Evolutionary conservation across 2,329 filamentous ascomycete species (phyloP).

Genomic region (Malbranchea cinnamomea): DNA sequence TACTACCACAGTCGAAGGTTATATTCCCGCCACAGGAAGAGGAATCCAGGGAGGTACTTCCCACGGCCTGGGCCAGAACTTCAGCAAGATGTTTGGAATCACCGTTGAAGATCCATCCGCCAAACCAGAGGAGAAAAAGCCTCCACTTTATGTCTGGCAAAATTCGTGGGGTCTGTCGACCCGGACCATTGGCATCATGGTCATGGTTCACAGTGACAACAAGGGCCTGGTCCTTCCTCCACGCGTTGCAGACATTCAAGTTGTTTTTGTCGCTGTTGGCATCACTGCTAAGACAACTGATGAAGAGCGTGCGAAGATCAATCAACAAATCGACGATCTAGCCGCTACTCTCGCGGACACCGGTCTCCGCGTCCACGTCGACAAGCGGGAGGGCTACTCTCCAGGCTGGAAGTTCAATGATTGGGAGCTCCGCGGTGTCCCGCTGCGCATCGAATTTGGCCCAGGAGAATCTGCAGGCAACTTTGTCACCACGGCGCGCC

Average conservation of each 20-base stretch:
- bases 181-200: conserved; percentile 95
- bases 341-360: conserved; percentile 53
- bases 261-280: conserved; percentile 79
- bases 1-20: conserved; percentile 92
- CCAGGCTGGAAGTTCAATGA: conserved; percentile 98
- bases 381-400: conserved; percentile 77
- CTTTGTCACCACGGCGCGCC: conserved; percentile 70
- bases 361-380: conserved; percentile 63
- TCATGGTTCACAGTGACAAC: conserved; percentile 94
- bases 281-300: conserved; percentile 75
- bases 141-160: conserved; percentile 83
- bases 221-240: conserved; percentile 90
- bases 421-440: conserved; percentile 93
- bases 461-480: conserved; percentile 82
- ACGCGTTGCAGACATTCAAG: conserved; percentile 72
- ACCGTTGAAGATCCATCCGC: conserved; percentile 79
- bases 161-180: conserved; percentile 99
- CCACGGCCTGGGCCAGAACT: conserved; percentile 92
- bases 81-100: conserved; percentile 98
- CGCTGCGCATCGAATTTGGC: conserved; percentile 86
- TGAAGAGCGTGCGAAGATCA: conserved; percentile 63
- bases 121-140: conserved; percentile 57
- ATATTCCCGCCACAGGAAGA: conserved; percentile 87
- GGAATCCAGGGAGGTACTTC: conserved; percentile 95
- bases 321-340: conserved; percentile 60